phyloP scores from a whole-genome alignment of 2,329 filamentous ascomycete genomes.

The Cladosporium sp. region DNA sequence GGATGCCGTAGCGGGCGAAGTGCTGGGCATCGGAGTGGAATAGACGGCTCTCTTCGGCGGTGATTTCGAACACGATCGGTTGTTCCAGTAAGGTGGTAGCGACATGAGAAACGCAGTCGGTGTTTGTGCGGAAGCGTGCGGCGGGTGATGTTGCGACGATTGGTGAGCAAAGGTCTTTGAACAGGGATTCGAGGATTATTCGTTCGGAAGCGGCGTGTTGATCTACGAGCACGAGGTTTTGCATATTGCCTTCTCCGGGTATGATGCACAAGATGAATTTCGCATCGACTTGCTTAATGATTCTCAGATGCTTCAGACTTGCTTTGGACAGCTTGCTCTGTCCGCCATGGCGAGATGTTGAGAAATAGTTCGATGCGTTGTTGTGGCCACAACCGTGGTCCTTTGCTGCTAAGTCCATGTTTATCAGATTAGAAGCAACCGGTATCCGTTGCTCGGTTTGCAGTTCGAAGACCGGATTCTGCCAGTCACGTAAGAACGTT shows the following conservation, averaged over 20 bases:
- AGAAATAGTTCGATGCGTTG: not conserved
- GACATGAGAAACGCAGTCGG: slow-evolving; percentile 23
- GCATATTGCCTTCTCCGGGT: slow-evolving; percentile 8
- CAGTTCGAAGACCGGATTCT: slow-evolving; percentile 69
- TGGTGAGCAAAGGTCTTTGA: slow-evolving; percentile 50
- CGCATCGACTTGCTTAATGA: slow-evolving; percentile 78
- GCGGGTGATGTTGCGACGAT: slow-evolving; percentile 4
- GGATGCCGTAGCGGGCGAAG: slow-evolving; percentile 71
- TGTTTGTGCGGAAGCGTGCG: slow-evolving; percentile 1
- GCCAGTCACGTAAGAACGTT: slow-evolving; percentile 54
- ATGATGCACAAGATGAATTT: slow-evolving; percentile 81
- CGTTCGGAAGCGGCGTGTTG: slow-evolving; percentile 95
- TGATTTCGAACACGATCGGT: slow-evolving; percentile 61
- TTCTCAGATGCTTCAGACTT: slow-evolving; percentile 52
- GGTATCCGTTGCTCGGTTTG: slow-evolving; percentile 31
- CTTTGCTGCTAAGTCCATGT: not conserved
- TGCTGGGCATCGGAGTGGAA: slow-evolving; percentile 51
- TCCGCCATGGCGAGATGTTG: not conserved
- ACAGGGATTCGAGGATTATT: slow-evolving; percentile 69
- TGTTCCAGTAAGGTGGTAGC: slow-evolving; percentile 37
- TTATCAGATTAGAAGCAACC: not conserved
- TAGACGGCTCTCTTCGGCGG: slow-evolving; percentile 54
- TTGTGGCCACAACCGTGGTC: not conserved
- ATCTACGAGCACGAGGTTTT: slow-evolving; percentile 67
- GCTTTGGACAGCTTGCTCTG: slow-evolving; percentile 4